Conservation (phyloP, 108 stramenopile genomes). For the Seminavis robusta region DNA sequence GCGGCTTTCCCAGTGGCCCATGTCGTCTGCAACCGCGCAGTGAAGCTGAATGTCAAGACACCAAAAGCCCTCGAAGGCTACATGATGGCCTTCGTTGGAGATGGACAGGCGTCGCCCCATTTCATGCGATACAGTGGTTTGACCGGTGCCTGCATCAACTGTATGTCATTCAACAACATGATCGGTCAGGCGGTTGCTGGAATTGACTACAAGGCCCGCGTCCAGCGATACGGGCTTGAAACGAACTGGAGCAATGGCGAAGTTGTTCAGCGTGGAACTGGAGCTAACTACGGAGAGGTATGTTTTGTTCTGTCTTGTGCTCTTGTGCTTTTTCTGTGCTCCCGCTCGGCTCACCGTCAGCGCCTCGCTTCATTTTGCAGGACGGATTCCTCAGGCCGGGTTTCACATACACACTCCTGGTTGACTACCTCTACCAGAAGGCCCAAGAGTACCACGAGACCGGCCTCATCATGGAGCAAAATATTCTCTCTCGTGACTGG, state of each 20-base stretch:
- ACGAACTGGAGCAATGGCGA: not conserved
- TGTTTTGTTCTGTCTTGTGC: not conserved
- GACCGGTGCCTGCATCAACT: slow-evolving; percentile 34
- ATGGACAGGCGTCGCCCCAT: slow-evolving; percentile 33
- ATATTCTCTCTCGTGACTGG: slow-evolving; percentile 30
- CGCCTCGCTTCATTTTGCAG: too few relatives aligned
- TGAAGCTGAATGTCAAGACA: too few relatives aligned
- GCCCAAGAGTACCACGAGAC: slow-evolving; percentile 22
- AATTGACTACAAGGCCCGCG: not conserved
- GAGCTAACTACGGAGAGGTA: not conserved
- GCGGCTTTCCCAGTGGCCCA: too few relatives aligned
- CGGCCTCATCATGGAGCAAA: slow-evolving; percentile 10
- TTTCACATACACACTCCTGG: too few relatives aligned
- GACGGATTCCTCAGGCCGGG: not conserved
- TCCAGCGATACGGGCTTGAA: not conserved
- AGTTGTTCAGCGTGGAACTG: not conserved
- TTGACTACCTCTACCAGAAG: slow-evolving; percentile 27
- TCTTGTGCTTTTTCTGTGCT: not conserved
- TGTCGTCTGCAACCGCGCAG: too few relatives aligned
- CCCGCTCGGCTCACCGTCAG: not conserved
- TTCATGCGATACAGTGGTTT: slow-evolving; percentile 34
- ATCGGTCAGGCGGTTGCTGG: not conserved
- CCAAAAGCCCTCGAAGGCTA: slow-evolving; percentile 29
- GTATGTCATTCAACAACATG: slow-evolving; percentile 19
- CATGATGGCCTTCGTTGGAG: slow-evolving; percentile 28